A percentile compares a stretch with the other conserved stretches of the same genome.
These are phyloP conservation scores for Chaetoceros muelleri DNA, from an alignment of 108 stramenopile genomes.

Conservation along the genomic window DNA sequence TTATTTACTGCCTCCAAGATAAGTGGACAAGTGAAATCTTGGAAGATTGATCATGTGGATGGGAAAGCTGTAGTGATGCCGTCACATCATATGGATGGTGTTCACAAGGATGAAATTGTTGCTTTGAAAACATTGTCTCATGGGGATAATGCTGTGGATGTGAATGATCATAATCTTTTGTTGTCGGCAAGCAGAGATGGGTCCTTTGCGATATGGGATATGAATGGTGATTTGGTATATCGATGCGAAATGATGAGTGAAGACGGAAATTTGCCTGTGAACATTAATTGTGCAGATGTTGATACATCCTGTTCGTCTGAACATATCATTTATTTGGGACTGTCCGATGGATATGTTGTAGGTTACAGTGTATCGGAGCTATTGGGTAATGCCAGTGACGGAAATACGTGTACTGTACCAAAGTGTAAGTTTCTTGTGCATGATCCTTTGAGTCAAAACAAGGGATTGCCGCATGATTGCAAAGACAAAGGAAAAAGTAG, in stretches of 20 bases:
- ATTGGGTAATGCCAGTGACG: conserved; percentile 8
- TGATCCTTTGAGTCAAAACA: conserved; percentile 16
- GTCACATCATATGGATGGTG: conserved; percentile 10
- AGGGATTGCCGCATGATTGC: too few relatives aligned
- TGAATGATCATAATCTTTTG: conserved; percentile 23
- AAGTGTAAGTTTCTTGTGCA: conserved; percentile 35
- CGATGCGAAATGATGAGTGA: conserved; percentile 17
- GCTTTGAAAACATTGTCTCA: conserved; percentile 20
- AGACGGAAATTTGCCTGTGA: not conserved
- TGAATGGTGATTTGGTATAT: conserved; percentile 30
- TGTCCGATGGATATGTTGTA: conserved; percentile 29
- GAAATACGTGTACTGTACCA: conserved; percentile 17
- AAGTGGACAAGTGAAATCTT: conserved; percentile 22
- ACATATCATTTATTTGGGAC: conserved; percentile 35
- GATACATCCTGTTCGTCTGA: conserved; percentile 24
- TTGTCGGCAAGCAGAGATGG: conserved; percentile 43
- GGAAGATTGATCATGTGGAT: conserved; percentile 9
- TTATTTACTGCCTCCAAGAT: conserved; percentile 21
- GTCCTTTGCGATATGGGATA: conserved; percentile 40
- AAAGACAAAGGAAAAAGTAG: conserved; percentile 10
- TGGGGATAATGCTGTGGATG: conserved; percentile 1
- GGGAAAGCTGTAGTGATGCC: not conserved
- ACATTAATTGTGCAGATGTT: conserved; percentile 29
- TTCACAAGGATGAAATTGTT: conserved; percentile 26
- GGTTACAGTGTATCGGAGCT: conserved; percentile 24